These are phyloP conservation scores for Malus orientalis DNA, from an alignment of 306 rosid species.

Conservation along the genomic window DNA sequence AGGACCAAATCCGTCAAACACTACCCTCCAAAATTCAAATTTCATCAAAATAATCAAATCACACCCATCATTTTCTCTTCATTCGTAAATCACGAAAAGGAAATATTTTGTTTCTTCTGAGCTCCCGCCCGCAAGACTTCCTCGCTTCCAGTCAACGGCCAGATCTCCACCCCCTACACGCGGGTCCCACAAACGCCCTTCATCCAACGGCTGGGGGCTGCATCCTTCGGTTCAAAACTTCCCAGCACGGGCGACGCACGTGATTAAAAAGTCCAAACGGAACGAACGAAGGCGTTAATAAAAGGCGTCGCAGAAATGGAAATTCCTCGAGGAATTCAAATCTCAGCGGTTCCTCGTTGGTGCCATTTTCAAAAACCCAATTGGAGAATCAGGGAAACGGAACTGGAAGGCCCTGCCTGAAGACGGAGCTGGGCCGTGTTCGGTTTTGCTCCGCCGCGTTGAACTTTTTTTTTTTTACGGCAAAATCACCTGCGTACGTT, in stretches of 20 bases:
- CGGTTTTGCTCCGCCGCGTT: neutral
- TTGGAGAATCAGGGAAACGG: neutral
- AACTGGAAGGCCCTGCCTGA: neutral
- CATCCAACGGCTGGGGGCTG: neutral
- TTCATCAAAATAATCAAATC: neutral
- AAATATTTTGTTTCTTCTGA: too few relatives aligned
- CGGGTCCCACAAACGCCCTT: neutral
- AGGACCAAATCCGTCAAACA: neutral
- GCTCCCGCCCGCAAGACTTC: neutral
- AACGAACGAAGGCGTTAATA: neutral
- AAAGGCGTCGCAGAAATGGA: neutral
- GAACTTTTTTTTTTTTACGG: neutral
- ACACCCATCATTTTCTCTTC: neutral
- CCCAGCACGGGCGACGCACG: neutral
- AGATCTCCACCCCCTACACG: neutral
- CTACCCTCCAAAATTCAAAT: neutral
- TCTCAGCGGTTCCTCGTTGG: neutral
- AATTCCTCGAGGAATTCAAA: neutral
- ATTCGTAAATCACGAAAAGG: neutral
- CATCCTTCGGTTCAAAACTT: neutral
- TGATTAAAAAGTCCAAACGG: neutral
- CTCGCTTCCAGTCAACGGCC: neutral
- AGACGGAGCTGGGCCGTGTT: neutral
- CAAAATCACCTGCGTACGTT: neutral
- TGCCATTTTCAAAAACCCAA: neutral